These are phyloP conservation scores for Grosmannia clavigera DNA, from an alignment of 2,329 filamentous ascomycete species.

Conservation along the genomic window DNA sequence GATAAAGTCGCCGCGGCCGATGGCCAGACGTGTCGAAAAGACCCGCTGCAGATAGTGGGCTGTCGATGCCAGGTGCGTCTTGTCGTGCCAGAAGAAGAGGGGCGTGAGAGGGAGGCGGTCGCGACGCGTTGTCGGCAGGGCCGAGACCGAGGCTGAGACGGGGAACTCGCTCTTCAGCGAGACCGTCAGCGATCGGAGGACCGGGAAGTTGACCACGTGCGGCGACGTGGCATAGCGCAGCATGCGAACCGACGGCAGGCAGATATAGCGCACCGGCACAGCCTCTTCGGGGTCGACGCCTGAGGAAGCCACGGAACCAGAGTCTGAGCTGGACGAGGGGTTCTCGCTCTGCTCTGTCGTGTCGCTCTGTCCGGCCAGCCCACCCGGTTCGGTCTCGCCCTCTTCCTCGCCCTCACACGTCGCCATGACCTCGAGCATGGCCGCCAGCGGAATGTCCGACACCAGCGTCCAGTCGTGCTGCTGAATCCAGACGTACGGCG, in stretches of 20 bases:
- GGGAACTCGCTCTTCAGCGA: conserved; percentile 29
- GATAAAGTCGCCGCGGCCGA: conserved; percentile 41
- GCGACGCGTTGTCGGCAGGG: not conserved
- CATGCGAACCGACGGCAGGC: conserved; percentile 39
- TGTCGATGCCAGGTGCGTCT: conserved; percentile 38
- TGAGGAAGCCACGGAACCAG: not conserved
- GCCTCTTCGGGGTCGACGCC: not conserved
- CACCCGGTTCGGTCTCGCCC: not conserved
- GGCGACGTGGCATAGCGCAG: conserved; percentile 35
- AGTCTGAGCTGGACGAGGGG: too few species aligned
- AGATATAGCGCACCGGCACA: conserved; percentile 35
- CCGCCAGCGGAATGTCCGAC: conserved; percentile 28
- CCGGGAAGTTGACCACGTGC: conserved; percentile 30
- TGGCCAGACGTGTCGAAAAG: conserved; percentile 36
- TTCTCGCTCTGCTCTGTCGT: not conserved
- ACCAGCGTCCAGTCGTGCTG: conserved; percentile 44
- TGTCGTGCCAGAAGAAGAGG: conserved; percentile 48
- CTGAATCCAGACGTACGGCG: conserved; percentile 43
- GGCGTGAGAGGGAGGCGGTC: conserved; percentile 33
- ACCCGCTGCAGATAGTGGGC: conserved; percentile 36
- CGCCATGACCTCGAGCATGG: conserved; percentile 34
- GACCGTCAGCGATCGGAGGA: conserved; percentile 27
- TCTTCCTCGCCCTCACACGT: conserved; percentile 12
- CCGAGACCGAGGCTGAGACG: not conserved
- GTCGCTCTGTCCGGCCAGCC: not conserved